Evolutionary conservation across 805 yeast species (phyloP), one percentile per base, ranked within the genome.

Genomic region (Spathaspora boniae): DNA sequence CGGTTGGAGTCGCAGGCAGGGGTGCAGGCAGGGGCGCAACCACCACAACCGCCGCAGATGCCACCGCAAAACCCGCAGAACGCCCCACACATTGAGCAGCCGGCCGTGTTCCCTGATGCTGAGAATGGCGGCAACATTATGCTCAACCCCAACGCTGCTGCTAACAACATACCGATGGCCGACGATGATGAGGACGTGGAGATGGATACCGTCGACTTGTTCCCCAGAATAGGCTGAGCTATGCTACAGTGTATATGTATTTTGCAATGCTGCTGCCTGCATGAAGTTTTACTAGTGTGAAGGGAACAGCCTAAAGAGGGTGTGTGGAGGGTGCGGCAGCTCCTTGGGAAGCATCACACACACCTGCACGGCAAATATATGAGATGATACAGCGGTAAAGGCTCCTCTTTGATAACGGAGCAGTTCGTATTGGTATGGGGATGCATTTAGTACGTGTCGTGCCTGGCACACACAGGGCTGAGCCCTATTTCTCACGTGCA

Each of bases 31-130:
- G 37, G 34, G 21, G 40, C 40, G 9, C 12, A 19, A 26, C 18
- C 22, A 23, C 26, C 31, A 30, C 5, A 12, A 9, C n/a, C n/a
- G 16, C 38, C 36, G 16, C 38, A 35, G 21, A 40, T 40, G 9
- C 12, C 23, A 26, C 18, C 22, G 21, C 26, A 28, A 30, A 49
- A 51, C 28, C 58, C 54, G 4, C 55, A 51, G 12, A 54, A 65
- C 45, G 71, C 70, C 4, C 72, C 72, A 1, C 71, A 64, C 26
- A 60, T 65, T 8, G 45, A 47, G 12, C 72, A 65, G 40, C 68
- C 67, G 5, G 61, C 71, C 11, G 68, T 67, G 3, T 67, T 67
- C 37, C 61, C 68, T 16, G 46, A 45, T 45, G 57, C 50, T 19
- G 46, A 49, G 37, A 50, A 43, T 36, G 20, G 6, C 6, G 6